Evolutionary conservation across 805 yeast genomes (phyloP), one percentile per base, ranked within the genome.

Genomic region (Nakazawaea pomicola): DNA sequence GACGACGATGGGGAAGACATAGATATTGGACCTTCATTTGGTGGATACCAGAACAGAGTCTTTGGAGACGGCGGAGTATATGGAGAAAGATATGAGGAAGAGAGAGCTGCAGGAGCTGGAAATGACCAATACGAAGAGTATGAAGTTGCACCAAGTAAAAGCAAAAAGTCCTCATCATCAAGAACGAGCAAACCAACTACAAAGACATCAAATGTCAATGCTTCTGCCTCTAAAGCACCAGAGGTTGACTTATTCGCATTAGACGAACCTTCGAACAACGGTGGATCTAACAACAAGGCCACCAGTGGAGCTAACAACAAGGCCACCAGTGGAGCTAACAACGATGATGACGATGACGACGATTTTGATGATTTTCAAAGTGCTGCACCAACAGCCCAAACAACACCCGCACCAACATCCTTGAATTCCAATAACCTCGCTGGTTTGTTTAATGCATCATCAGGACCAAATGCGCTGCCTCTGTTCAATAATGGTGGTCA

Each of bases 291-390:
- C n/a, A n/a, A n/a, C n/a, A n/a, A n/a, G n/a, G n/a, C n/a, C n/a
- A n/a, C n/a, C n/a, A n/a, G n/a, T n/a, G n/a, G n/a, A n/a, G n/a
- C n/a, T n/a, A n/a, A n/a, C n/a, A n/a, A n/a, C n/a, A n/a, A n/a
- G n/a, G n/a, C n/a, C n/a, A n/a, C n/a, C n/a, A n/a, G n/a, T n/a
- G n/a, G n/a, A n/a, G n/a, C 41, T 52, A 5, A 44, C 60, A 19
- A 38, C 49, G 59, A 58, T 5, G 77, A 71, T 8, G 84, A 74
- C 21, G 76, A 73, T 42, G 88, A 78, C 41, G 87, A 83, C 48
- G 93, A 84, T 30, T 85, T 85, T 56, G 88, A 83, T 48, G 93
- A 84, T 49, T 84, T 84, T 70, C 91, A 84, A 59, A 62, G 70
- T 44, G 83, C 88, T 10, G 78, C 74, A 4, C 80, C 83, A 7